Evolutionary conservation across 1,284 basidiomycete species (phyloP).

Genomic region (Rhodotorula sp.): DNA sequence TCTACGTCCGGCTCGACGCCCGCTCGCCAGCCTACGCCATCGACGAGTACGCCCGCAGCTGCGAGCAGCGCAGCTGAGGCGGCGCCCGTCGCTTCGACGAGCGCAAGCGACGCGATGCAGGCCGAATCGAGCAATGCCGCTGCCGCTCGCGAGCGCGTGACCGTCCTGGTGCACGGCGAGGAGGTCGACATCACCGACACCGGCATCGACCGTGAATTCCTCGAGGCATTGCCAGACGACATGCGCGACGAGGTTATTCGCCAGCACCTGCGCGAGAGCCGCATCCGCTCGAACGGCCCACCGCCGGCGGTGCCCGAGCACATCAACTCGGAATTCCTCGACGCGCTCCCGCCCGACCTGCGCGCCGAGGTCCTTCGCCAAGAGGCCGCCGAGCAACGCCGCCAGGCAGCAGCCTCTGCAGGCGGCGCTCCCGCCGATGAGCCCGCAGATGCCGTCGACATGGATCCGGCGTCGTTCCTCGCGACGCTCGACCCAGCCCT

Average conservation of each 20-base stretch:
- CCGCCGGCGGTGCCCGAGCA: slow-evolving; percentile 69
- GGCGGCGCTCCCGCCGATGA: slow-evolving; percentile 11
- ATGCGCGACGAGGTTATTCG: slow-evolving; percentile 98
- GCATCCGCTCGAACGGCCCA: slow-evolving; percentile 54
- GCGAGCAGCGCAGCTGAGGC: slow-evolving; percentile 6
- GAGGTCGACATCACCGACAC: slow-evolving; percentile 98
- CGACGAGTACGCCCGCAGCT: slow-evolving; percentile 24
- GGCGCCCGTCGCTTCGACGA: not conserved
- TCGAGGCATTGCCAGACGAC: slow-evolving; percentile 96
- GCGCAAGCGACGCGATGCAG: slow-evolving; percentile 4
- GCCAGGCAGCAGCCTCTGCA: slow-evolving; percentile 43
- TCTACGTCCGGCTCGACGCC: slow-evolving; percentile 43
- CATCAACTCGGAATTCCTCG: slow-evolving; percentile 92
- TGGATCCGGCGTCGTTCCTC: slow-evolving; percentile 83
- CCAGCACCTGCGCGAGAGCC: slow-evolving; percentile 87
- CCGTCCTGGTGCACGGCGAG: slow-evolving; percentile 84
- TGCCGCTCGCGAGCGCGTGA: slow-evolving; percentile 61
- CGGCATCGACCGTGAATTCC: slow-evolving; percentile 96
- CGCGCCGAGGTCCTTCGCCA: slow-evolving; percentile 96
- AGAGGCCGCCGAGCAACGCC: slow-evolving; percentile 74
- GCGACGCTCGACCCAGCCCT: slow-evolving; percentile 78
- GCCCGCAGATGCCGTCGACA: slow-evolving; percentile 59
- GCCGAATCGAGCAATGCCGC: slow-evolving; percentile 12
- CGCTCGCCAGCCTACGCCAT: slow-evolving; percentile 12
- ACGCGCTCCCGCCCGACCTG: slow-evolving; percentile 93